Evolutionary conservation across 768 basidiomycete species (phyloP).

Genomic region (Xerocomellus intermedius): DNA sequence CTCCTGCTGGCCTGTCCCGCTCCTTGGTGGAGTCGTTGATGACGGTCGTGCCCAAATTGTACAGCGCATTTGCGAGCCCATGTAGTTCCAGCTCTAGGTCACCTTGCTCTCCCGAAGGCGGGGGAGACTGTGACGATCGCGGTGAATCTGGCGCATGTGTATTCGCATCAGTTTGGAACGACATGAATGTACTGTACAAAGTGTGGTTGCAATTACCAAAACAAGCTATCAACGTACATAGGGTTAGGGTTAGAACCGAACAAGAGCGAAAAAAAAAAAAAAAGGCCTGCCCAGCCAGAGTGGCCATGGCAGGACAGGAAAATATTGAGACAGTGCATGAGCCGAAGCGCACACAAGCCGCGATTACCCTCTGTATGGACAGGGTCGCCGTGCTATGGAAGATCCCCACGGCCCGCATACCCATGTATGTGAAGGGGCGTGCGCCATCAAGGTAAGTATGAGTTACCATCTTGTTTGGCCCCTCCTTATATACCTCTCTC

Average conservation of each 20-base stretch:
- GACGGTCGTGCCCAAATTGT: slow-evolving; percentile 80
- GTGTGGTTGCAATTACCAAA: background rate
- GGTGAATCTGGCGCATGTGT: slow-evolving; percentile 48
- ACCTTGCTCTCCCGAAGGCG: slow-evolving; percentile 66
- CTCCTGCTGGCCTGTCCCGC: slow-evolving; percentile 64
- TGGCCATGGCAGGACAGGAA: slow-evolving; percentile 65
- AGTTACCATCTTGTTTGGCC: slow-evolving; percentile 13
- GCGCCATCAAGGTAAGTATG: slow-evolving; percentile 69
- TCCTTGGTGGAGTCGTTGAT: slow-evolving; percentile 83
- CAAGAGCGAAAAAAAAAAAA: slow-evolving; percentile 17
- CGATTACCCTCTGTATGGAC: slow-evolving; percentile 44
- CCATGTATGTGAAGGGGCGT: slow-evolving; percentile 51
- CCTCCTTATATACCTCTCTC: slow-evolving; percentile 29
- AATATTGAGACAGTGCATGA: slow-evolving; percentile 81
- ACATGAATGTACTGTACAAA: slow-evolving; percentile 8
- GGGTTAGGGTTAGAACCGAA: slow-evolving; percentile 32
- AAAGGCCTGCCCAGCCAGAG: slow-evolving; percentile 41
- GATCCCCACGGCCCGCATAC: slow-evolving; percentile 53
- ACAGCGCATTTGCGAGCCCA: slow-evolving; percentile 73
- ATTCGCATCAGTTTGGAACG: slow-evolving; percentile 1
- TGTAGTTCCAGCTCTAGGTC: slow-evolving; percentile 75
- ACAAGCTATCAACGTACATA: slow-evolving; percentile 9
- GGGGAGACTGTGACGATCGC: slow-evolving; percentile 69
- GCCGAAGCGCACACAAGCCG: slow-evolving; percentile 60
- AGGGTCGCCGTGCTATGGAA: slow-evolving; percentile 58